Evolutionary conservation across 805 yeast species (phyloP).

Genomic region (Wickerhamiella nectarea): DNA sequence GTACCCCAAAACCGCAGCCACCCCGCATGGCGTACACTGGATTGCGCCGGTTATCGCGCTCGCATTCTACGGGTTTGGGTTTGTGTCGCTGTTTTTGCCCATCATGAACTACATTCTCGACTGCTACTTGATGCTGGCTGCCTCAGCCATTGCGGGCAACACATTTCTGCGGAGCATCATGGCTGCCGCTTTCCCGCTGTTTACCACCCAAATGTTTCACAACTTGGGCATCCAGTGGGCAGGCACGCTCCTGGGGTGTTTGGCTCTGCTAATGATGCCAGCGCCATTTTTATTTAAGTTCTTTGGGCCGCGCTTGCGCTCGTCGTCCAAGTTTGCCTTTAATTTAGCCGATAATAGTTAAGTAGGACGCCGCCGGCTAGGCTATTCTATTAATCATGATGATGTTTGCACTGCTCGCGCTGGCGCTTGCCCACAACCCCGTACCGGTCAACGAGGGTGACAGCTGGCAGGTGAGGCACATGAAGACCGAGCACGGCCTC

Average conservation of each 20-base stretch:
- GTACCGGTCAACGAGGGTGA: conserved; percentile 14
- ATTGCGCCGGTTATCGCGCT: conserved; percentile 63
- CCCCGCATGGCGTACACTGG: conserved; percentile 53
- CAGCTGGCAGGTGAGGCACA: conserved; percentile 43
- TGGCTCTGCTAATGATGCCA: conserved; percentile 38
- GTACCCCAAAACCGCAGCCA: conserved; percentile 35
- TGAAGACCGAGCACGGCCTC: conserved; percentile 75
- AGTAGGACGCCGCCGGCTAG: too few relatives aligned
- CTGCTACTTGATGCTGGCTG: conserved; percentile 43
- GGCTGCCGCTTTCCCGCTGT: conserved; percentile 50
- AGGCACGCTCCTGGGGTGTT: conserved; percentile 37
- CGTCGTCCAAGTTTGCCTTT: conserved; percentile 15
- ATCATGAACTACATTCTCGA: conserved; percentile 49
- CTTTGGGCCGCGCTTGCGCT: conserved; percentile 30
- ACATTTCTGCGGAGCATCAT: conserved; percentile 44
- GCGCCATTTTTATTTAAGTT: conserved; percentile 41
- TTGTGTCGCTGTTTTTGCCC: conserved; percentile 53
- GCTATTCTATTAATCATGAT: too few relatives aligned
- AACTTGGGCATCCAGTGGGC: conserved; percentile 43
- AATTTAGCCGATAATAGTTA: not conserved
- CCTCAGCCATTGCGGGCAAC: conserved; percentile 53
- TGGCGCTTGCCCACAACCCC: conserved; percentile 12
- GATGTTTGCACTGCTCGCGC: conserved; percentile 3
- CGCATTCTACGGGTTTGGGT: conserved; percentile 50
- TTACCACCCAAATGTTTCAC: conserved; percentile 39